These are phyloP conservation scores for Geoglossum glabrum DNA, from an alignment of 495 filamentous ascomycete genomes.

Conservation along the genomic window DNA sequence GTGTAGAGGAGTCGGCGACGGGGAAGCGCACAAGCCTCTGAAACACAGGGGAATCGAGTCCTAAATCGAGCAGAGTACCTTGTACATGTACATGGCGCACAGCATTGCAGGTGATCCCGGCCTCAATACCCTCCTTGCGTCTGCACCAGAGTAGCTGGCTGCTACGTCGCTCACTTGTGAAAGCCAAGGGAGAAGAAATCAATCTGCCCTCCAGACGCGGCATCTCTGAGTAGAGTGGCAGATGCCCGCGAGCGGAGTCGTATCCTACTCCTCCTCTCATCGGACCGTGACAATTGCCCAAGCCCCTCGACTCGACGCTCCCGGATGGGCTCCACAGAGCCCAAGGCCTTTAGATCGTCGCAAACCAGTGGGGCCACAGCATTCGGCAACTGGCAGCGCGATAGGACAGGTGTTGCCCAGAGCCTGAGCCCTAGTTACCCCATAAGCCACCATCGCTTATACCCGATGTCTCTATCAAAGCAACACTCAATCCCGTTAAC, in stretches of 20 bases:
- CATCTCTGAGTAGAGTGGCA: background rate
- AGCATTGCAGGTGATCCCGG: background rate
- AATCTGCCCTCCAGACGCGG: background rate
- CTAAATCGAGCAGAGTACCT: background rate
- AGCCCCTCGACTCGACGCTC: background rate
- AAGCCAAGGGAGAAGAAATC: background rate
- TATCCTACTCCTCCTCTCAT: background rate
- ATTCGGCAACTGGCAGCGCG: background rate
- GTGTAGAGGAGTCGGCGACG: background rate
- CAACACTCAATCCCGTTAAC: background rate
- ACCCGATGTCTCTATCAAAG: background rate
- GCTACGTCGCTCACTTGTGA: background rate
- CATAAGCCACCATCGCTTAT: background rate
- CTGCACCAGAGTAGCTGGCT: background rate
- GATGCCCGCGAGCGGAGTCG: background rate
- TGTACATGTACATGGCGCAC: background rate
- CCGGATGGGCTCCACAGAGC: background rate
- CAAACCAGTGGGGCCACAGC: background rate
- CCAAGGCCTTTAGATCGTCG: background rate
- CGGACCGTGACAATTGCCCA: background rate
- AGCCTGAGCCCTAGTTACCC: background rate
- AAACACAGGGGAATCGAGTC: background rate
- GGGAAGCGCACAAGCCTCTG: background rate
- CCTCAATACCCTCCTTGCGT: background rate
- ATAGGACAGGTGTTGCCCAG: background rate